Evolutionary conservation across 2,329 filamentous ascomycete genomes (phyloP).

Genomic region (Tolypocladium tundrense): DNA sequence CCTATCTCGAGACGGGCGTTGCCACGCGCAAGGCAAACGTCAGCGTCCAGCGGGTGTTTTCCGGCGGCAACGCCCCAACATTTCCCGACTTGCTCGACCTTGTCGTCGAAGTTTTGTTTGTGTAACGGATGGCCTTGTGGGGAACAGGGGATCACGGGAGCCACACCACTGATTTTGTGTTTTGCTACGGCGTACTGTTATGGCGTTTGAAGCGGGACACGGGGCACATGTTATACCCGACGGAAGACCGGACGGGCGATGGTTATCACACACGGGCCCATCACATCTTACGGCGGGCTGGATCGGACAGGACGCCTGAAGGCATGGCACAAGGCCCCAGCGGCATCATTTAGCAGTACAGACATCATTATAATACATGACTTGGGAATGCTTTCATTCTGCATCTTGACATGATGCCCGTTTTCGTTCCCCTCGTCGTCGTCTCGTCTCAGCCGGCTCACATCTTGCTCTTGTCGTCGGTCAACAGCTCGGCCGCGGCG

Average conservation of each 20-base stretch:
- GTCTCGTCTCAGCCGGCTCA: constrained; percentile 4
- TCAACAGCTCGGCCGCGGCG: constrained; percentile 65
- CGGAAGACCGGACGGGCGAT: background rate
- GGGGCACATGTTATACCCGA: background rate
- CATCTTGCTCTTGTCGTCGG: constrained; percentile 18
- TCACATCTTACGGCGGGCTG: background rate
- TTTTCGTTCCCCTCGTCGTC: background rate
- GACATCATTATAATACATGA: constrained; percentile 5
- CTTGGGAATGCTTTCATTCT: background rate
- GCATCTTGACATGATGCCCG: background rate
- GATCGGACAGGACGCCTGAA: background rate
- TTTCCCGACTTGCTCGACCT: constrained; percentile 34
- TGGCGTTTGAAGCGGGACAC: background rate
- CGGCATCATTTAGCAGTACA: background rate
- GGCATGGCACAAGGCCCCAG: background rate
- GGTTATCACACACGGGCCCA: background rate
- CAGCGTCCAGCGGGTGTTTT: constrained; percentile 22
- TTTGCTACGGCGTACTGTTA: background rate
- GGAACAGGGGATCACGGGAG: background rate
- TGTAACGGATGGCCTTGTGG: constrained; percentile 12
- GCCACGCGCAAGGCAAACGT: constrained; percentile 15
- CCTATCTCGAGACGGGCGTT: constrained; percentile 46
- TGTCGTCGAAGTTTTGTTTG: constrained; percentile 32
- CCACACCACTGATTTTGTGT: background rate
- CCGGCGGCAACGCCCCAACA: constrained; percentile 24